Evolutionary conservation across 2,329 filamentous ascomycete species (phyloP).

Genomic region (Chrysoporthe deuterocubensis): DNA sequence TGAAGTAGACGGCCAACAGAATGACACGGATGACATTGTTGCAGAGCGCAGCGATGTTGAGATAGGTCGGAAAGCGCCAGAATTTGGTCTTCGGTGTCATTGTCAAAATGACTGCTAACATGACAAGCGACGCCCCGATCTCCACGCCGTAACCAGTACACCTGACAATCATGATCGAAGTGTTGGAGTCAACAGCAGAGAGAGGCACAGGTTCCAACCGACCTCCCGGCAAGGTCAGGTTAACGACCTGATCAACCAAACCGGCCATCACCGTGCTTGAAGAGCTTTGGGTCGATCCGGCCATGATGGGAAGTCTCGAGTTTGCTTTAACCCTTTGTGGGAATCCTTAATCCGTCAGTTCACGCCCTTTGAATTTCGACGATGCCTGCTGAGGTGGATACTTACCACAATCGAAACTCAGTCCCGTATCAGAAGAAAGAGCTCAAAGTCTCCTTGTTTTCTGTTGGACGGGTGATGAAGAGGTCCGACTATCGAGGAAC

Average conservation of each 20-base stretch:
- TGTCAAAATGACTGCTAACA: constrained; percentile 67
- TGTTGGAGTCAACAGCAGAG: constrained; percentile 38
- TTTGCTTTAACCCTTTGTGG: neutral
- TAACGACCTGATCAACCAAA: constrained; percentile 17
- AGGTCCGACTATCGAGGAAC: neutral
- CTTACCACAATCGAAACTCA: neutral
- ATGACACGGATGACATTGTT: constrained; percentile 64
- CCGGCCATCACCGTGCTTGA: neutral
- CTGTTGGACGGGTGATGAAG: neutral
- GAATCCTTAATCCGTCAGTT: neutral
- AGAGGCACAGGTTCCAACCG: constrained; percentile 8
- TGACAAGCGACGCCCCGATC: constrained; percentile 68
- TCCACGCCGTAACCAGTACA: constrained; percentile 71
- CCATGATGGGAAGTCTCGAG: neutral
- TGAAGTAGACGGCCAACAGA: constrained; percentile 62
- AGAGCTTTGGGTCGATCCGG: neutral
- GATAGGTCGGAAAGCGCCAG: constrained; percentile 63
- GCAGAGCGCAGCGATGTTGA: constrained; percentile 66
- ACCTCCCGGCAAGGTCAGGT: constrained; percentile 16
- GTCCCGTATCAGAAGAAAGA: neutral
- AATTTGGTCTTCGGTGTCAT: constrained; percentile 71
- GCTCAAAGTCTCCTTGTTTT: neutral
- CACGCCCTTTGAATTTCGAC: too few relatives aligned
- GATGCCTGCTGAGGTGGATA: neutral
- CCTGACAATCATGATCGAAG: constrained; percentile 40